Base-by-base conservation (phyloP, 805 yeast species). In the Lipomyces mesembrius region DNA sequence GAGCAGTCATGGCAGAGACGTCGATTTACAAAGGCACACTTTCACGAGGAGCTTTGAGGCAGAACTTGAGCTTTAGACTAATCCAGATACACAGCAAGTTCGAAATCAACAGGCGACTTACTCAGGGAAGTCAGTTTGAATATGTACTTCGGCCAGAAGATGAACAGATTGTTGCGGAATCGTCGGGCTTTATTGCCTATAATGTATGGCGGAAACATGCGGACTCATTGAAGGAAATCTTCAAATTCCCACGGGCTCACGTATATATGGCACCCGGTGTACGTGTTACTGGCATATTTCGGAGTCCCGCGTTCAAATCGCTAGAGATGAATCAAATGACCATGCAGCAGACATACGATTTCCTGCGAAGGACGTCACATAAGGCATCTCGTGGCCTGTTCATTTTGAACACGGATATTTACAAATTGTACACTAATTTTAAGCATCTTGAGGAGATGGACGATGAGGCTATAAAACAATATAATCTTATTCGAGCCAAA, bases 141-240 rank as follows among this genome's bases (percentile, higher is more conserved):
- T 43, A 43, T 43, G 6, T 5, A n/a, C 49, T 25, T 17, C 12
- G 2, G 49, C 22, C 49, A 17, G 49, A 43, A 17, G 49, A 43
- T 43, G 49, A 43, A 43, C 22, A 43, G 49, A 17, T 43, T n/a
- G 49, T 43, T 43, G 20, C 49, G 22, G 49, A 43, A n/a, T 43
- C 49, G 14, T 17, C 49, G 20, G 49, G 49, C 22, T 43, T 6
- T 43, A 43, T 43, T 17, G 49, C 49, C 49, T 43, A 43, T 43
- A 43, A 43, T 43, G 49, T 43, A 43, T 43, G 49, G 49, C 22
- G 49, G 9, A 43, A 43, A 43, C 49, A 43, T n/a, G 49, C 49
- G 49, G 49, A 43, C 22, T 43, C 49, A n/a, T n/a, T 43, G 49
- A 43, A n/a, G 14, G 20, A 17, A 43, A 43, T 43, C 22, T 43